phyloP scores from a whole-genome alignment of 1,139 yeast species.

The Sugiyamaella neomexicana region DNA sequence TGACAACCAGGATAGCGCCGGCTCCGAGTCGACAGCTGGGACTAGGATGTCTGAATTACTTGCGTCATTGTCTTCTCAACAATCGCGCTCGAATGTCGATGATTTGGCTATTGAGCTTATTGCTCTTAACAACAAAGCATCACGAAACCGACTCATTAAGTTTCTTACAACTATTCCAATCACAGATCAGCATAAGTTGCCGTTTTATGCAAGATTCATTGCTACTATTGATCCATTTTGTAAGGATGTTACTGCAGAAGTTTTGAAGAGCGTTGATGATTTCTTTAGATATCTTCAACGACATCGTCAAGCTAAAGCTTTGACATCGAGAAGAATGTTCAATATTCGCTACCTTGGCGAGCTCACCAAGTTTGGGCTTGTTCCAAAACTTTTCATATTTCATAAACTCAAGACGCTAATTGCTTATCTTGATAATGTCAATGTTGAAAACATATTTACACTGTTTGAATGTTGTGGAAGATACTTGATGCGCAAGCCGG shows the following conservation, averaged over 20 bases:
- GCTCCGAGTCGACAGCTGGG: constrained; percentile 20
- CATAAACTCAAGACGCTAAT: constrained; percentile 65
- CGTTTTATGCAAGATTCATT: constrained; percentile 64
- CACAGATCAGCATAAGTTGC: constrained; percentile 36
- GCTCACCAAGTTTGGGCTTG: constrained; percentile 69
- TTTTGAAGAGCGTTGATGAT: constrained; percentile 55
- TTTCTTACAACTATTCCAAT: constrained; percentile 47
- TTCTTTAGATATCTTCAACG: constrained; percentile 32
- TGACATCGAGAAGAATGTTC: constrained; percentile 43
- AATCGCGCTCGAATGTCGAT: constrained; percentile 54
- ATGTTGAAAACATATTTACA: constrained; percentile 38
- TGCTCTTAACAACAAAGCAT: constrained; percentile 68
- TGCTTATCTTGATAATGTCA: constrained; percentile 26
- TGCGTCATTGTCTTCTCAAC: constrained; percentile 31
- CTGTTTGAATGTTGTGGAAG: constrained; percentile 77
- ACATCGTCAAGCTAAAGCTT: constrained; percentile 26
- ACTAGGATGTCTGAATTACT: constrained; percentile 28
- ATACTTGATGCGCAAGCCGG: constrained; percentile 61
- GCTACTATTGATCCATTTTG: constrained; percentile 56
- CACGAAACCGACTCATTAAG: constrained; percentile 59
- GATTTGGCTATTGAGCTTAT: constrained; percentile 58
- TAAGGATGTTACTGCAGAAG: constrained; percentile 55
- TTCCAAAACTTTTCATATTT: constrained; percentile 71
- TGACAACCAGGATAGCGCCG: constrained; percentile 23
- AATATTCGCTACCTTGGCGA: constrained; percentile 69